Conservation (phyloP, 495 filamentous ascomycete species). For the Mycothermus thermophilus region DNA sequence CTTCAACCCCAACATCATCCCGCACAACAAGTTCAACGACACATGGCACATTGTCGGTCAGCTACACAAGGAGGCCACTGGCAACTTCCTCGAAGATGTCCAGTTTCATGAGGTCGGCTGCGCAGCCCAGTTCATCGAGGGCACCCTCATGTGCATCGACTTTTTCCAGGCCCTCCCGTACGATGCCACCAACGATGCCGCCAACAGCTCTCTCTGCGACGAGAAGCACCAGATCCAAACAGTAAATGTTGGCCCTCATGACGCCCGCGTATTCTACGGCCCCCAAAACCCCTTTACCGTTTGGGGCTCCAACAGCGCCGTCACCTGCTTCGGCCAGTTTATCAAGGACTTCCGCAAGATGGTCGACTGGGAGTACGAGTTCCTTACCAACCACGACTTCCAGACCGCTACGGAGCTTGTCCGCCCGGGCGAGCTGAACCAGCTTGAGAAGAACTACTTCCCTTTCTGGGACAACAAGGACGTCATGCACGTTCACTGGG, state of each 20-base stretch:
- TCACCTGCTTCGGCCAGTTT: constrained; percentile 40
- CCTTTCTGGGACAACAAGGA: constrained; percentile 37
- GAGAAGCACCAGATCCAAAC: constrained; percentile 30
- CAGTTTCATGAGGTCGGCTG: constrained; percentile 34
- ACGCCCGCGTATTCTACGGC: constrained; percentile 41
- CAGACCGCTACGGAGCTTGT: constrained; percentile 30
- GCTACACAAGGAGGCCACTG: constrained; percentile 9
- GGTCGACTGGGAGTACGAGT: constrained; percentile 25
- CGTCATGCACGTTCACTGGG: constrained; percentile 35
- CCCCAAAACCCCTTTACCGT: constrained; percentile 30
- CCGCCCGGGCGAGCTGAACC: constrained; percentile 23
- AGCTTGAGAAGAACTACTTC: constrained; percentile 45
- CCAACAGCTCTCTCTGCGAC: too few relatives aligned
- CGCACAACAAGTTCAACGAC: constrained; percentile 29
- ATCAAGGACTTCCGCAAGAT: constrained; percentile 36
- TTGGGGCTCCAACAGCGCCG: constrained; percentile 36
- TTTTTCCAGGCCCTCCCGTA: constrained; percentile 27
- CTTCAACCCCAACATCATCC: constrained; percentile 42
- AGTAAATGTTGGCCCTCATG: constrained; percentile 35
- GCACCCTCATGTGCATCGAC: constrained; percentile 25
- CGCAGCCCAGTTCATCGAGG: constrained; percentile 27
- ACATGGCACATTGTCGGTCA: constrained; percentile 38
- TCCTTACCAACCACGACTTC: constrained; percentile 17
- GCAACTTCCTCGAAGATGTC: constrained; percentile 4
- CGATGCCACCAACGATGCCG: constrained; percentile 25